These are phyloP conservation scores for Micractinium conductrix DNA, from an alignment of 139 green algal genomes.

Conservation along the genomic window DNA sequence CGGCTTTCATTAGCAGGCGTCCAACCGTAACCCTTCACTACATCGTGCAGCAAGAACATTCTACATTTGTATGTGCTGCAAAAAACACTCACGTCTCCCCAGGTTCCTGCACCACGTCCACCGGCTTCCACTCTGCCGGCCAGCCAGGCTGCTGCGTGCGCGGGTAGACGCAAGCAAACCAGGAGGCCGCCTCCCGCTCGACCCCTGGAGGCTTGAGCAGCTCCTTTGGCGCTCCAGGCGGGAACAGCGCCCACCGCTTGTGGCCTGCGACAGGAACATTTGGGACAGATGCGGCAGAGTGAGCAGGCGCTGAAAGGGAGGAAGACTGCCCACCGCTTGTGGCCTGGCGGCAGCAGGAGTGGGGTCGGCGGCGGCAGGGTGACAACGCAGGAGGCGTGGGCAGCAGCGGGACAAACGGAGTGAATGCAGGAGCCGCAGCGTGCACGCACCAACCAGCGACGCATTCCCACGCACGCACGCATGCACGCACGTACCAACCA, in stretches of 20 bases:
- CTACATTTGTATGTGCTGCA: no score
- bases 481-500: conserved; percentile 37
- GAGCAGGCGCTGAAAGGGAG: background rate
- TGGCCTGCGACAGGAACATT: conserved; percentile 49
- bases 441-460: conserved; percentile 52
- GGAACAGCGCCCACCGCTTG: conserved; percentile 88
- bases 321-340: no score
- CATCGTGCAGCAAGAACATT: no score
- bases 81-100: conserved; percentile 23
- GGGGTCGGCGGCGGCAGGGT: background rate
- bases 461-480: conserved; percentile 75
- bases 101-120: conserved; percentile 69
- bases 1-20: no score
- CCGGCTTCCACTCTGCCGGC: conserved; percentile 53
- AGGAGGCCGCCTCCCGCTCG: conserved; percentile 80
- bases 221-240: conserved; percentile 52
- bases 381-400: background rate
- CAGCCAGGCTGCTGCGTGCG: conserved; percentile 63
- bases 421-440: background rate
- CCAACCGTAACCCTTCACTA: no score
- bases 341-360: no score
- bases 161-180: conserved; percentile 80
- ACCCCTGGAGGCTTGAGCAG: conserved; percentile 71
- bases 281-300: no score
- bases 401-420: background rate